Conservation (phyloP, 495 filamentous ascomycete species). For the Oidiodendron maius region DNA sequence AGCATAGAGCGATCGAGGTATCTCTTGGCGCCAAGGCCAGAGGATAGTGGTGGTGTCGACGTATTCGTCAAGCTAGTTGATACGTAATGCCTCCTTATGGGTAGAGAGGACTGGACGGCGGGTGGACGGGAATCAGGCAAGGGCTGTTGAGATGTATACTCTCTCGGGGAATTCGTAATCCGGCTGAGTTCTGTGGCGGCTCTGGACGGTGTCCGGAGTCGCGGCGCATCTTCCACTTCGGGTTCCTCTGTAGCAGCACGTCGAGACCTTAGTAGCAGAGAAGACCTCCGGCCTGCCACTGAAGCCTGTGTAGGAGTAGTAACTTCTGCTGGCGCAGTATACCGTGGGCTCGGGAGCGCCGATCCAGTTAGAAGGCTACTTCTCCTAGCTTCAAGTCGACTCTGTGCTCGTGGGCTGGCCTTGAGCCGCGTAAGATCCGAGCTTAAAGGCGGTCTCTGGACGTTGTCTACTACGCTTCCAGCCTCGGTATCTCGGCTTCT, state of each 20-base stretch:
- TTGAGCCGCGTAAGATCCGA: constrained; percentile 39
- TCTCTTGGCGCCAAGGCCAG: constrained; percentile 27
- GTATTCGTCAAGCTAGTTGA: constrained; percentile 18
- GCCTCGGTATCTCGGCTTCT: not conserved
- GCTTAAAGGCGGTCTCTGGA: constrained; percentile 32
- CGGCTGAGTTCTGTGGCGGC: constrained; percentile 51
- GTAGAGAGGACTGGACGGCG: constrained; percentile 18
- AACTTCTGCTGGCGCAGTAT: constrained; percentile 18
- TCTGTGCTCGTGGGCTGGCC: constrained; percentile 57
- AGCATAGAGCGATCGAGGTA: constrained; percentile 40
- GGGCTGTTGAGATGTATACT: constrained; percentile 19
- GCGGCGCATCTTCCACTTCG: constrained; percentile 33
- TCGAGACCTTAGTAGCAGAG: constrained; percentile 35
- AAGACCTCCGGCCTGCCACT: constrained; percentile 35
- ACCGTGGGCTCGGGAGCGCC: constrained; percentile 27
- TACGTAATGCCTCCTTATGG: constrained; percentile 20
- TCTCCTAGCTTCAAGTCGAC: constrained; percentile 68
- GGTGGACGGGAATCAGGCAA: constrained; percentile 13
- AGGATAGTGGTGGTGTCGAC: constrained; percentile 2
- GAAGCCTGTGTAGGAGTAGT: constrained; percentile 18
- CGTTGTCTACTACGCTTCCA: constrained; percentile 17
- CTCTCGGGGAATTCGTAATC: constrained; percentile 14
- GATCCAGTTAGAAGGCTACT: constrained; percentile 44
- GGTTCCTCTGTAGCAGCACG: constrained; percentile 42
- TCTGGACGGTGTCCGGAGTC: constrained; percentile 48